Base-by-base conservation (phyloP, 1,284 basidiomycete species). In the Sporisorium reilianum region DNA sequence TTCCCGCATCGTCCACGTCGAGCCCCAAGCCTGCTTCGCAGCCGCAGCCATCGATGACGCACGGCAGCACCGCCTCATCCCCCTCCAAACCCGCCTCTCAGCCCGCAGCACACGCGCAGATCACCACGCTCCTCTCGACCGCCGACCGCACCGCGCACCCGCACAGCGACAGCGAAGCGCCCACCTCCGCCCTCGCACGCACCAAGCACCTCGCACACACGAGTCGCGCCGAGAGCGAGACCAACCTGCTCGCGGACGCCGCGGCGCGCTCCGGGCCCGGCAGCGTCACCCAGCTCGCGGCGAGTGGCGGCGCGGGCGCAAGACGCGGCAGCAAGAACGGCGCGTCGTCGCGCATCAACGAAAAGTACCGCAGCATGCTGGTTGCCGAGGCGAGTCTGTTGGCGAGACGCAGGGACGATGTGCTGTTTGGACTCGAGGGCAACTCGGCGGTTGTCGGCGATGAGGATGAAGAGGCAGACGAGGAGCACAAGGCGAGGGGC, bases 331-430 rank as follows among this genome's bases (percentile, higher is more conserved):
- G 41, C 23, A 58, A 62, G 46, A 67, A 51, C 30, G 59, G 48
- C 16, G 49, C 64, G 1, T 36, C 77, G 9, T 40, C 77, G 2
- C 69, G 65, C n/a, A 63, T 77, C 6, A 64, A 76, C 2, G 79
- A 80, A 12, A 75, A 69, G 40, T 79, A 80, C 23, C 60, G 76
- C 2, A 45, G 73, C 11, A 75, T 81, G 55, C 78, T 86, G 34
- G 80, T 86, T 14, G 80, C 84, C 26, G 82, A 85, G 26, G 78
- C 76, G 28, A 74, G 71, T 16, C 42, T 86, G 45, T 57, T 86
- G 48, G 67, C 77, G 25, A 63, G 85, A 26, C 64, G 85, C 25
- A 66, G 84, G 30, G 84, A 84, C 28, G 85, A 85, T 25, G 80
- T 75, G 22, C 9, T 75, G 45, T 75, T 41, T 49, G 68, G 67